Base-by-base conservation (phyloP, 306 rosid species). In the Gynostemma pentaphyllum region DNA sequence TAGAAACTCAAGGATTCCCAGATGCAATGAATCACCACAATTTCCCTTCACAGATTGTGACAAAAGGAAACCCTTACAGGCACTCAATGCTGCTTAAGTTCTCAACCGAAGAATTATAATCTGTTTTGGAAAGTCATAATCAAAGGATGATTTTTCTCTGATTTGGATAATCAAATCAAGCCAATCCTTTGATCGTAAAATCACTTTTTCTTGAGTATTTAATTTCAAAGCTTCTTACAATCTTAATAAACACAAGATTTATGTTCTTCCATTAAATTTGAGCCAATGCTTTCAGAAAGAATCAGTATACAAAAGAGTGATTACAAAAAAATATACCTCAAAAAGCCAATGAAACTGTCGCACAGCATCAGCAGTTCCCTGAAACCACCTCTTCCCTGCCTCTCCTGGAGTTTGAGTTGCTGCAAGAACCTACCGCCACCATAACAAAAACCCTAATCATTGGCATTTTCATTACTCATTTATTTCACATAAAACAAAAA, bases 1-100 rank as follows among this genome's bases (percentile, higher is more conserved):
- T 74, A 28, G 74, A 69, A 29, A 63, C 78, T 60, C 62, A 11
- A 23, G 70, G 70, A 14, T 74, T 44, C 37, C 67, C 74, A 13
- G 62, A 63, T 28, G 64, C 47, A 9, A 74, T 68, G 37, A 69
- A 64, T 49, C 54, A 52, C 26, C 26, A 52, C 4, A 74, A 64
- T 55, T 55, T 69, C 27, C 64, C 50, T 36, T 75, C 68, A n/a
- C 49, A 39, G 18, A 56, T 64, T 47, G 67, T 55, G 30, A 64
- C 74, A 9, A 48, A 42, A 28, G 57, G 30, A 18, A 70, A n/a
- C 5, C 70, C 71, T 7, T 74, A 65, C 22, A 3, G 14, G 16
- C 72, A 64, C 44, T 46, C 41, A 15, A 65, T 40, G 64, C 11
- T 67, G 49, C 53, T 53, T 30, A 53, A n/a, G 41, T 71, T 65